Base-by-base conservation (phyloP, 192 early-diverging fungal genomes). In the Fimicolochytrium jonesii region DNA sequence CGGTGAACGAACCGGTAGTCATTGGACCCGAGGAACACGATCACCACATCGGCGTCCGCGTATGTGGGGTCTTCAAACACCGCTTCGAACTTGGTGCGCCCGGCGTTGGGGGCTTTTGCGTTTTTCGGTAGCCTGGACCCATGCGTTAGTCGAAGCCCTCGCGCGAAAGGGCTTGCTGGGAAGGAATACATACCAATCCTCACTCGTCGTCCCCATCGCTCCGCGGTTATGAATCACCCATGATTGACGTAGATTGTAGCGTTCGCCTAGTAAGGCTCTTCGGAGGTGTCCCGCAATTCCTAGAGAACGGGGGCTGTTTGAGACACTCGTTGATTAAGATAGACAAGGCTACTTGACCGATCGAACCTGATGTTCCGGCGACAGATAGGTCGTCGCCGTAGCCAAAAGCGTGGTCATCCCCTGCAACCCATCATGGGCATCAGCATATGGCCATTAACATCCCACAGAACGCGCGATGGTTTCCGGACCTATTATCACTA, bases 11-110 rank as follows among this genome's bases (percentile, higher is more conserved):
- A 76, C 74, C 75, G 35, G 31, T 44, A 51, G 48, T 78, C 77
- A 39, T 72, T 62, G 46, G 65, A 75, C 32, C 77, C 77, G 22
- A 78, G 13, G 33, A 78, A 39, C 7, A 78, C 26, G 9, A 78
- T 43, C n/a, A 73, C 72, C 34, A 75, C 44, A 39, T 74, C 66
- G n/a, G 72, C 76, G 33, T 25, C 46, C 35, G 59, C 56, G 17
- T 63, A 66, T 10, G 31, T 6, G 20, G 59, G 45, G 26, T 53
- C 36, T 4, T 61, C 56, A 60, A 73, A 73, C 7, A 68, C 66
- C 17, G 17, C 34, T 29, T 73, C 61, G 39, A 73, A 73, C 15
- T 67, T 31, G 3, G 61, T 56, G 37, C 37, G 17, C 37, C 17
- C 37, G 9, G 17, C 9, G 37, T 11, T 17, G 17, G 9, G 9